Base-by-base conservation (phyloP, 2,329 filamentous ascomycete species). In the Dactylellina leptospora region DNA sequence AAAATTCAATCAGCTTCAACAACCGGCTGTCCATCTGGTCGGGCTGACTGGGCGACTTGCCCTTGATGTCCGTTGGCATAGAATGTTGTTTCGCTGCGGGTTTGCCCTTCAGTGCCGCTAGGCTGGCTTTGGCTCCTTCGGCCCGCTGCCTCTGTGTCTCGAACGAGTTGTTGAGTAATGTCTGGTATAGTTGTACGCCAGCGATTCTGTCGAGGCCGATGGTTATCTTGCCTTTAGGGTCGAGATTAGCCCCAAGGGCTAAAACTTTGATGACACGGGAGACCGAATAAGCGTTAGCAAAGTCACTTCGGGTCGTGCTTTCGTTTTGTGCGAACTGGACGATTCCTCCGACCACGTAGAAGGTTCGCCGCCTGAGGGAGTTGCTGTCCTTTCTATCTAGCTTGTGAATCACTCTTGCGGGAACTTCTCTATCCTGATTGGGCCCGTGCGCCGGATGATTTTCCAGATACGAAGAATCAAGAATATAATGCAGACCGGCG, bases 401-500 rank as follows among this genome's bases (percentile, higher is more conserved):
- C 13, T 55, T 64, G 38, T 72, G 53, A n/a, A 72, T 60, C n/a
- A 72, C 6, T 10, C 68, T 36, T n/a, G 68, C 53, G 2, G 45
- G 68, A 13, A 72, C 28, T 3, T 54, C 45, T 55, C 38, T 58
- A 38, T 62, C 42, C 8, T 45, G 45, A 2, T 50, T 54, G 0
- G 73, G 75, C 9, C 76, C 76, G 6, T 56, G 30, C 4, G 70
- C 44, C 1, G 76, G 74, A 18, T 76, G 68, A 33, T 77, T 75
- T 45, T 74, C 38, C 0, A 74, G 25, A 18, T 74, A 63, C 1
- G 76, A 75, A 4, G 68, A 40, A 13, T 75, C 76, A 23, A 76
- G 72, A 11, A 60, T 74, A 48, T 77, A 77, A 50, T 77, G 71
- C 11, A 77, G 63, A 2, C 76, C 76, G 2, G 62, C 76, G 0